These are phyloP conservation scores for Prunella vulgaris DNA, from an alignment of 257 asterid genomes.

Conservation along the genomic window DNA sequence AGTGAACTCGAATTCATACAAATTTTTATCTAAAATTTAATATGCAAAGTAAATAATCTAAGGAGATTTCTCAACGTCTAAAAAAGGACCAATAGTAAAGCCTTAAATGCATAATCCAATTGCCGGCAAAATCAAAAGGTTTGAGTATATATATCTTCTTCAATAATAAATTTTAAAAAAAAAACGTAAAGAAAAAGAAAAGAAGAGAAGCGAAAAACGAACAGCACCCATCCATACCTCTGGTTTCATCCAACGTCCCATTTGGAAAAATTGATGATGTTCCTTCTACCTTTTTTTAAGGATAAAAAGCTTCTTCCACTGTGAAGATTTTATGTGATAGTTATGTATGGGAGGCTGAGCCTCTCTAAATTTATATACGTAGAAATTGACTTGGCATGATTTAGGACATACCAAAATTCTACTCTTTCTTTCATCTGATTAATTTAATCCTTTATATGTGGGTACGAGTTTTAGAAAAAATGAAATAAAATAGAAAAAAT, in stretches of 20 bases:
- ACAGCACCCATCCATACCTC: constrained; percentile 43
- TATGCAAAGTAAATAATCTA: too few relatives aligned
- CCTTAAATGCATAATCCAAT: neutral
- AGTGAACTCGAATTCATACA: too few relatives aligned
- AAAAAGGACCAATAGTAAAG: neutral
- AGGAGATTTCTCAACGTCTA: too few relatives aligned
- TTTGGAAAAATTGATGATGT: neutral
- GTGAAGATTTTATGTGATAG: neutral
- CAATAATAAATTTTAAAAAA: too few relatives aligned
- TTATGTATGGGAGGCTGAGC: neutral
- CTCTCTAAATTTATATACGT: constrained; percentile 22
- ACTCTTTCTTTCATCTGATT: too few relatives aligned
- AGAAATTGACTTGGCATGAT: constrained; percentile 1
- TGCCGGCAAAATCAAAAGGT: neutral
- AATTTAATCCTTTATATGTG: too few relatives aligned
- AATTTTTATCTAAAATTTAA: too few relatives aligned
- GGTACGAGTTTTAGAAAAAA: too few relatives aligned
- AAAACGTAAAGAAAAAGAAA: neutral
- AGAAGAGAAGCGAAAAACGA: neutral
- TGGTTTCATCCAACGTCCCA: constrained; percentile 90
- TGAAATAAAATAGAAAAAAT: too few relatives aligned
- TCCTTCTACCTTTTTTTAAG: neutral
- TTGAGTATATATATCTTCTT: neutral
- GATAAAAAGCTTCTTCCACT: neutral
- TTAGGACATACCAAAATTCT: neutral